Base-by-base conservation (phyloP, 2,329 filamentous ascomycete species). In the Hypoxylon sp. region DNA sequence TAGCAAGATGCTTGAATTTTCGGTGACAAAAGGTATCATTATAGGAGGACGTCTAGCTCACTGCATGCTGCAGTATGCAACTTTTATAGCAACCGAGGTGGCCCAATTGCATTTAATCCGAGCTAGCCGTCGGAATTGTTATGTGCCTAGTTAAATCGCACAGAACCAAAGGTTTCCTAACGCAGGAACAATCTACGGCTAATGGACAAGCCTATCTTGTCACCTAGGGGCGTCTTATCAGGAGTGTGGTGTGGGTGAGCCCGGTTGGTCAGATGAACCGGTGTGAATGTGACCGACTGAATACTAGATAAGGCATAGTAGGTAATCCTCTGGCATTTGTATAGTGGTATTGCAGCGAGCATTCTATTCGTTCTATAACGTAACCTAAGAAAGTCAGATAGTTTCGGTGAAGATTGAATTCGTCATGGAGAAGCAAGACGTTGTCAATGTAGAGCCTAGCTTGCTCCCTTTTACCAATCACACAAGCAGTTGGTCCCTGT, bases 21-120 rank as follows among this genome's bases (percentile, higher is more conserved):
- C 32, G 58, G 50, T 49, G 38, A 55, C 57, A 13, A 11, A 6
- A 57, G 19, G 25, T 38, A 63, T 43, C n/a, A 45, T 49, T 30
- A 43, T 56, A 49, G 51, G 52, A 57, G 30, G 60, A n/a, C 21
- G 46, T 34, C 34, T 49, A 52, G 28, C 25, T 52, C 48, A 48
- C n/a, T 41, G 46, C 49, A 60, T 51, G 56, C 49, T 58, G 63
- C 63, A 67, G 49, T 55, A 51, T 58, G 59, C 43, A 50, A 58
- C 45, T 52, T 38, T 58, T 61, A 67, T 64, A 64, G 55, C 52
- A 48, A 60, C 52, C 65, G 64, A 68, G 59, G 64, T 70, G 64
- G 64, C 23, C 67, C 67, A 70, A 70, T 70, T 38, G 60, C 58
- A 68, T 65, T 65, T 48, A 56, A 67, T 65, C 67, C 67, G 67